A percentile compares a stretch with the other conserved stretches of the same genome.
These are phyloP conservation scores for Farysia itapuensis DNA, from an alignment of 1,284 basidiomycete species.

Conservation along the genomic window DNA sequence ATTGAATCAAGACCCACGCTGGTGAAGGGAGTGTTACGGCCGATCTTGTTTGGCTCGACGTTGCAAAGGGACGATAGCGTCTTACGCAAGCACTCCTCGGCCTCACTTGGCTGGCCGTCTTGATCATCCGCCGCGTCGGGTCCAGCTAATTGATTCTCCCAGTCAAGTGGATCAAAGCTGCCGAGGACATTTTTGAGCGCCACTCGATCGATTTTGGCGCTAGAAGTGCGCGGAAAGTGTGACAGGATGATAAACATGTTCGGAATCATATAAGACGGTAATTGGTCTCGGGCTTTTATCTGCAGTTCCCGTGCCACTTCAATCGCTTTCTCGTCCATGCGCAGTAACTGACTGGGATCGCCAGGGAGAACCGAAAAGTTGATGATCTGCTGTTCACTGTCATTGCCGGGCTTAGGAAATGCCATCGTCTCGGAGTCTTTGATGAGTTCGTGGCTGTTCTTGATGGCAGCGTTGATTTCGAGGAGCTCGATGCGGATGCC, in stretches of 20 bases:
- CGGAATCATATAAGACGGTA: slow-evolving; percentile 58
- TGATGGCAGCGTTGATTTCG: slow-evolving; percentile 61
- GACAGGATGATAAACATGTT: slow-evolving; percentile 58
- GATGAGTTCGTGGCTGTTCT: slow-evolving; percentile 42
- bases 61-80: slow-evolving; percentile 45
- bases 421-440: slow-evolving; percentile 57
- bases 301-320: slow-evolving; percentile 42
- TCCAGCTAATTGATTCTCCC: slow-evolving; percentile 48
- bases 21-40: slow-evolving; percentile 47
- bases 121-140: slow-evolving; percentile 15
- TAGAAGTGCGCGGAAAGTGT: slow-evolving; percentile 59
- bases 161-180: slow-evolving; percentile 47
- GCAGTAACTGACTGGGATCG: slow-evolving; percentile 19
- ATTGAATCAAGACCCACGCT: slow-evolving; percentile 57
- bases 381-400: slow-evolving; percentile 53
- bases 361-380: slow-evolving; percentile 55
- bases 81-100: slow-evolving; percentile 29
- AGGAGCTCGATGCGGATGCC: slow-evolving; percentile 61
- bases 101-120: slow-evolving; percentile 4
- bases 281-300: slow-evolving; percentile 21
- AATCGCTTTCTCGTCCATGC: slow-evolving; percentile 40
- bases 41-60: slow-evolving; percentile 37
- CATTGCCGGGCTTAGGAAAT: slow-evolving; percentile 34
- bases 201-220: slow-evolving; percentile 60
- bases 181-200: slow-evolving; percentile 52